Evolutionary conservation across 352 stramenopile genomes (phyloP).

Genomic region (Saprolegnia parasitica): DNA sequence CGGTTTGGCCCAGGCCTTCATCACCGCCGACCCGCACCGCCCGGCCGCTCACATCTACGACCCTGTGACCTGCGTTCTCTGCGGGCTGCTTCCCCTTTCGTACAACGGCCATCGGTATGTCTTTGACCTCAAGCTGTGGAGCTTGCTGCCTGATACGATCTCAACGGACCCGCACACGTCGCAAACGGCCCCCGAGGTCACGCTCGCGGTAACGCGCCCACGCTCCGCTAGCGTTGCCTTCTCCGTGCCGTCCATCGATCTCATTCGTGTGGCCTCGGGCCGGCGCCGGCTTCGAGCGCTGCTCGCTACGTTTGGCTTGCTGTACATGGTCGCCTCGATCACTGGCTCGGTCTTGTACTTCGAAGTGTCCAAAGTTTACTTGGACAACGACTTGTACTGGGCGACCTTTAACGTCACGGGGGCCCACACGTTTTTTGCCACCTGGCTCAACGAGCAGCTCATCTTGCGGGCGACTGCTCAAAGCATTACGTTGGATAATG

Average conservation of each 20-base stretch:
- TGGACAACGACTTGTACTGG: constrained; percentile 22
- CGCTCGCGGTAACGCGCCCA: not conserved
- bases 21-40: not conserved
- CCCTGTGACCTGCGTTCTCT: not conserved
- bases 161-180: not conserved
- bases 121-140: constrained; percentile 24
- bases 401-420: constrained; percentile 14
- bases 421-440: constrained; percentile 8
- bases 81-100: constrained; percentile 3
- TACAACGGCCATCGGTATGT: not conserved
- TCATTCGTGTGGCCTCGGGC: not conserved
- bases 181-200: not conserved
- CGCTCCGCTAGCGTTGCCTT: not conserved
- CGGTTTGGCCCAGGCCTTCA: not conserved
- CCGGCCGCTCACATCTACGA: not conserved
- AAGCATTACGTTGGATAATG: not conserved
- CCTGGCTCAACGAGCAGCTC: constrained; percentile 21
- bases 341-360: constrained; percentile 15
- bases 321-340: not conserved
- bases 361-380: constrained; percentile 10
- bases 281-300: not conserved
- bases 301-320: not conserved
- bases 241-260: not conserved
- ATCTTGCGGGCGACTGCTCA: not conserved
- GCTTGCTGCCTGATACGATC: not conserved